Percentiles rank a stretch among this genome's conserved stretches.
phyloP scores from a whole-genome alignment of 2,329 filamentous ascomycete genomes.

The Ascocoryne sarcoides region DNA sequence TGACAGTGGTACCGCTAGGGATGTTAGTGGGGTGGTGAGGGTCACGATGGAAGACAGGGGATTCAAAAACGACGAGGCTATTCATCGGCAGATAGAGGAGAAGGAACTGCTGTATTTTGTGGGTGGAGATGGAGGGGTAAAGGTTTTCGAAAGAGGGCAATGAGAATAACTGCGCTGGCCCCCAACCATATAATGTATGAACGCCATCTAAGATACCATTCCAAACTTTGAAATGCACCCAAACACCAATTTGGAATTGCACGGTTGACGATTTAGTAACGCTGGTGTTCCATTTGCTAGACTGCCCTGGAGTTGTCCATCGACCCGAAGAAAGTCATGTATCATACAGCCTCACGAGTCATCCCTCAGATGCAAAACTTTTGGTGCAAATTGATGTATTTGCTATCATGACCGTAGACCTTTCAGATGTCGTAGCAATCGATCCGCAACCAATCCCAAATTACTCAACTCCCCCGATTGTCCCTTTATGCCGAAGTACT shows the following conservation, averaged over 20 bases:
- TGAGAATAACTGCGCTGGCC: constrained; percentile 20
- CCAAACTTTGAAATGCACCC: no score
- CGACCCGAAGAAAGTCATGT: background rate
- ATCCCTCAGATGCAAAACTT: constrained; percentile 13
- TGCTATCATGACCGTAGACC: constrained; percentile 25
- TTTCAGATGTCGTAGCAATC: constrained; percentile 25
- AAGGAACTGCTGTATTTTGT: constrained; percentile 77
- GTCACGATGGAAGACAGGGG: constrained; percentile 50
- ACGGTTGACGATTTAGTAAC: no score
- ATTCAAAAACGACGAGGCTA: constrained; percentile 25
- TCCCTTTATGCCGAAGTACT: constrained; percentile 30
- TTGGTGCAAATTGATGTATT: constrained; percentile 28
- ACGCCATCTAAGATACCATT: no score
- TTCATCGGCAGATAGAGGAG: constrained; percentile 36
- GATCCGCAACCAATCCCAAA: constrained; percentile 28
- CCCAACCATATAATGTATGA: no score
- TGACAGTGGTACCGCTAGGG: constrained; percentile 80
- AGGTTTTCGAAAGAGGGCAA: constrained; percentile 76
- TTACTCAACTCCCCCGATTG: constrained; percentile 27
- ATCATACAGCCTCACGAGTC: constrained; percentile 11
- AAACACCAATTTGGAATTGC: no score
- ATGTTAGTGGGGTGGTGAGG: constrained; percentile 82
- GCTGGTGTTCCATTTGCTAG: background rate
- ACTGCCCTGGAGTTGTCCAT: no score
- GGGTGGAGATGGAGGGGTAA: constrained; percentile 67